Evolutionary conservation across 2,329 filamentous ascomycete species (phyloP), one percentile per base, ranked within the genome.

Genomic region (Arthrobotrys sphaeroides): DNA sequence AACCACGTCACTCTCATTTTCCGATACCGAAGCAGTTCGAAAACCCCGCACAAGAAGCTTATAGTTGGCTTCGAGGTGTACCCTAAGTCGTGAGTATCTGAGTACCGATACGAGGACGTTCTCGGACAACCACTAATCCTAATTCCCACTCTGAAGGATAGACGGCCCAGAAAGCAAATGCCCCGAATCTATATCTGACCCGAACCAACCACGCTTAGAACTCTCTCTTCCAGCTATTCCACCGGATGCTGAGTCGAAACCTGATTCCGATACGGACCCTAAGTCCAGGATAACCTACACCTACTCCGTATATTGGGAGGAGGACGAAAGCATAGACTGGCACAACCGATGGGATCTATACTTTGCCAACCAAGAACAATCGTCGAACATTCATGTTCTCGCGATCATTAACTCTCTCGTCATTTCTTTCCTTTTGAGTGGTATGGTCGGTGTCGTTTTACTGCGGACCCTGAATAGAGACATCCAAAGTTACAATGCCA

Each of bases 41-140:
- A 91, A 28, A 86, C 89, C 16, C 86, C 87, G 47, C 91, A 91
- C 57, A 90, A 89, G 77, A 93, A 92, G 83, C 89, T 95, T 40
- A 88, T 97, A 78, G 91, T 96, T 18, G 93, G 91, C 0, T 96
- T 97, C 80, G 93, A 97, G 83, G 90, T 96, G 24, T 96, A 95
- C 80, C 89, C 92, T 20, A 96, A 94, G 85, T 79, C 78, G 67
- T 73, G 55, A 60, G 67, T 42, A 38, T 16, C 18, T n/a, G n/a
- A 13, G 18, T n/a, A 10, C 13, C 22, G n/a, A 40, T 24, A 2
- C 10, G 42, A 20, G 2, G 20, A 7, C 6, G 1, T 59, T 10
- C n/a, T n/a, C n/a, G n/a, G 31, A 38, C 2, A 22, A 38, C 16
- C 1, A 16, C 31, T 42, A 22, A 53, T n/a, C 1, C 6, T 51